Conservation (phyloP, 148 eudicot genomes). For the Cornus controversa region DNA sequence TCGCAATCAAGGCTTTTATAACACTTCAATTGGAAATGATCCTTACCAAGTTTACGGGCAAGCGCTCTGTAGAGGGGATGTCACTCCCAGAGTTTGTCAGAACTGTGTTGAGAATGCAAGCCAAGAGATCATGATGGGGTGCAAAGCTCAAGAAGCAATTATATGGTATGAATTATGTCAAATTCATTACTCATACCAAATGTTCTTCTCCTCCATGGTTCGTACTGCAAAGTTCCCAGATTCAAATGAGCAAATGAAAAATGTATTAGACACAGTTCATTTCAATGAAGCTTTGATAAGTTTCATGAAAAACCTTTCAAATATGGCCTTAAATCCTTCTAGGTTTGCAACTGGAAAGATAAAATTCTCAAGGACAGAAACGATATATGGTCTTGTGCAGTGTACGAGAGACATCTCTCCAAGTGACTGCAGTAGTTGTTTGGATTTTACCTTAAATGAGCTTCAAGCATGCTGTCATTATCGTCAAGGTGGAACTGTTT, state of each 20-base stretch:
- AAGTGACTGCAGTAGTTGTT: slow-evolving; percentile 19
- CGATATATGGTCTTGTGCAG: slow-evolving; percentile 29
- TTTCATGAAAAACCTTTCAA: slow-evolving; percentile 14
- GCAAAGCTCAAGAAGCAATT: slow-evolving; percentile 17
- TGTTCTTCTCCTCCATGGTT: slow-evolving; percentile 10
- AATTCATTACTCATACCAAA: slow-evolving; percentile 24
- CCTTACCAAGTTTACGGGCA: slow-evolving; percentile 13
- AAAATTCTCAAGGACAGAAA: slow-evolving; percentile 1
- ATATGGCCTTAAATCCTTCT: slow-evolving; percentile 16
- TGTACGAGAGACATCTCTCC: slow-evolving; percentile 29
- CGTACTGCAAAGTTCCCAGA: slow-evolving; percentile 15
- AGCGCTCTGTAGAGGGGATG: slow-evolving; percentile 37
- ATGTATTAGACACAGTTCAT: not conserved
- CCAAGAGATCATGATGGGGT: slow-evolving; percentile 7
- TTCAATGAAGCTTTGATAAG: not conserved
- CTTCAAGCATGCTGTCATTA: slow-evolving; percentile 23
- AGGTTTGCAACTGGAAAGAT: slow-evolving; percentile 17
- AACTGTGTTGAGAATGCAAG: slow-evolving; percentile 20
- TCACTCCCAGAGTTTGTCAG: slow-evolving; percentile 15
- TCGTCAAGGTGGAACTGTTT: slow-evolving; percentile 21
- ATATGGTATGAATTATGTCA: slow-evolving; percentile 29
- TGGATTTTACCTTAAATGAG: slow-evolving; percentile 14
- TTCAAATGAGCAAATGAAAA: slow-evolving; percentile 1
- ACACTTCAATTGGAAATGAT: slow-evolving; percentile 13
- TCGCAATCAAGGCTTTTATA: slow-evolving; percentile 16